phyloP scores from a whole-genome alignment of 129 eudicot genomes.

The Arctium minus region DNA sequence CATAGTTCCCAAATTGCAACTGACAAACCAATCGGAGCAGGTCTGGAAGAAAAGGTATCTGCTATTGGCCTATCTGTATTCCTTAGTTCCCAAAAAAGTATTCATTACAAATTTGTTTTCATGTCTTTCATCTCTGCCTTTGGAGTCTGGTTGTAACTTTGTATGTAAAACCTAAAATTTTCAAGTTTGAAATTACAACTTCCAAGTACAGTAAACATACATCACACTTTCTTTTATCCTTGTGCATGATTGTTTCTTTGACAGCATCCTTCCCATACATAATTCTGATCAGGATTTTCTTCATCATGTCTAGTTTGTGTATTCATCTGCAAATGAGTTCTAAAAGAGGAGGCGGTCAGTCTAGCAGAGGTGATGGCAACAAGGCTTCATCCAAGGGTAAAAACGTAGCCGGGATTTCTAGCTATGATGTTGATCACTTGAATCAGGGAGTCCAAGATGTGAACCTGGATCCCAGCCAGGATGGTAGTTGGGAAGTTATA shows the following conservation, averaged over 20 bases:
- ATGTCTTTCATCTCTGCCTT: neutral
- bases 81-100: neutral
- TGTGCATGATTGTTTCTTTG: neutral
- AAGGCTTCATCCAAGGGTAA: conserved; percentile 25
- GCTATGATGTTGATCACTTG: conserved; percentile 36
- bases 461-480: conserved; percentile 36
- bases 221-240: neutral
- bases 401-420: conserved; percentile 9
- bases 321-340: conserved; percentile 44
- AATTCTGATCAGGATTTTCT: neutral
- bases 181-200: neutral
- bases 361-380: conserved; percentile 6
- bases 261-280: neutral
- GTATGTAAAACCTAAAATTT: too few species aligned
- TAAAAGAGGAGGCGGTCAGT: conserved; percentile 31
- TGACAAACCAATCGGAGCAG: neutral
- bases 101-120: neutral
- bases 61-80: too few species aligned
- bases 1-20: neutral
- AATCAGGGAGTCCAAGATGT: conserved; percentile 39
- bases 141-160: neutral
- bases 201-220: neutral
- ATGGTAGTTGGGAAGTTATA: conserved; percentile 53
- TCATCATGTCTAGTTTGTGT: neutral
- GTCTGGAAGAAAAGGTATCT: neutral